These are phyloP conservation scores for Colletotrichum musicola DNA, from an alignment of 2,329 filamentous ascomycete genomes.

Conservation along the genomic window DNA sequence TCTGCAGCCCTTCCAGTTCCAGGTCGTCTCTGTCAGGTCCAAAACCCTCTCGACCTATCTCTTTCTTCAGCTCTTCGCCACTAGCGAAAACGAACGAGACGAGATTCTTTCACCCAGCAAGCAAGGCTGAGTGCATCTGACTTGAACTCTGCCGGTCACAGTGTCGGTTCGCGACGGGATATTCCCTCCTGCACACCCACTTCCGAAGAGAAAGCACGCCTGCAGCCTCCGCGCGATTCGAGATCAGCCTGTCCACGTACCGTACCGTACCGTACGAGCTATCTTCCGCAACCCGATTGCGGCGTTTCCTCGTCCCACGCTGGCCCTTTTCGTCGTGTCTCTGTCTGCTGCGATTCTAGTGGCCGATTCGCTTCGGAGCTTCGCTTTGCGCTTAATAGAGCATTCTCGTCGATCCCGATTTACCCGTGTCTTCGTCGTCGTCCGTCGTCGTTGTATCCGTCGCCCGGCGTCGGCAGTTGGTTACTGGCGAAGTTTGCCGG, in stretches of 20 bases:
- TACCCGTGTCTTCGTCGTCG: conserved; percentile 14
- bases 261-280: background rate
- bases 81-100: background rate
- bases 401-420: conserved; percentile 13
- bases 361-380: conserved; percentile 13
- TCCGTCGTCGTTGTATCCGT: too few relatives aligned
- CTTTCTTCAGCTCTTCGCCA: conserved; percentile 13
- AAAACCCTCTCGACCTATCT: background rate
- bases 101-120: conserved; percentile 5
- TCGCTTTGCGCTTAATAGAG: conserved; percentile 22
- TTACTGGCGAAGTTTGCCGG: conserved; percentile 3
- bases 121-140: conserved; percentile 13
- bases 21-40: background rate
- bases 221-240: conserved; percentile 5
- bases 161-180: conserved; percentile 26
- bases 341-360: conserved; percentile 27
- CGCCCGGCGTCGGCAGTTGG: conserved; percentile 16
- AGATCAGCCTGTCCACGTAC: background rate
- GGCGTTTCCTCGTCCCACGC: conserved; percentile 18
- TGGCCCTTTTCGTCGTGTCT: conserved; percentile 22
- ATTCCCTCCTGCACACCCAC: conserved; percentile 15
- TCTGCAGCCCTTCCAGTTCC: background rate
- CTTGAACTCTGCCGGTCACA: conserved; percentile 1
- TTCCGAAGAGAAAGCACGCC: background rate
- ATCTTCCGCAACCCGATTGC: conserved; percentile 13